Percentiles rank a stretch among this genome's conserved stretches.
Evolutionary conservation across 768 basidiomycete species (phyloP).

Genomic region (Ramaria sp.): DNA sequence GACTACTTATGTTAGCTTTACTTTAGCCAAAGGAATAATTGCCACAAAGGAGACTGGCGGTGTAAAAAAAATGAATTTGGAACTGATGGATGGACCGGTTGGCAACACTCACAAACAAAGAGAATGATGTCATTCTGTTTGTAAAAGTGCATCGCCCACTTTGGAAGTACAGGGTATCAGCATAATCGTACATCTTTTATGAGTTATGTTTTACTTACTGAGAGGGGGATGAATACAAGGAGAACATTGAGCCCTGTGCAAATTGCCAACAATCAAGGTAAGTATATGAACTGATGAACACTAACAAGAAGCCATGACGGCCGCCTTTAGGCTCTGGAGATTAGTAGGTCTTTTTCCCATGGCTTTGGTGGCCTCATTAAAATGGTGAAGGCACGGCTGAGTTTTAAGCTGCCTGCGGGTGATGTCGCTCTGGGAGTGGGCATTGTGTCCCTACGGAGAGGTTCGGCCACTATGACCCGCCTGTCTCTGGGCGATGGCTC

Average conservation of each 20-base stretch:
- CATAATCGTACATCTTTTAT: not conserved
- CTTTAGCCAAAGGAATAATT: conserved; percentile 80
- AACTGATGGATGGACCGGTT: not conserved
- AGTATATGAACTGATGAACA: not conserved
- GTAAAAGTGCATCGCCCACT: conserved; percentile 70
- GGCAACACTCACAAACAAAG: conserved; percentile 53
- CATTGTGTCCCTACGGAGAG: too few relatives aligned
- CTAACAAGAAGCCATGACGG: conserved; percentile 50
- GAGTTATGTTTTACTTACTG: conserved; percentile 29
- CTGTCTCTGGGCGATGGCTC: too few relatives aligned
- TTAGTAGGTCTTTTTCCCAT: conserved; percentile 33
- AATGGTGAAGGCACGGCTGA: not conserved
- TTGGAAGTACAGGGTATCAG: not conserved
- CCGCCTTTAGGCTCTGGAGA: conserved; percentile 38
- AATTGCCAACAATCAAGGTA: not conserved
- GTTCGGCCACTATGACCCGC: too few relatives aligned
- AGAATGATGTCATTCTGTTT: conserved; percentile 45
- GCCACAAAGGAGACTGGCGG: conserved; percentile 61
- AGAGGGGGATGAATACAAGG: conserved; percentile 60
- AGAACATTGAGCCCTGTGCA: conserved; percentile 58
- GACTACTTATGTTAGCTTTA: conserved; percentile 16
- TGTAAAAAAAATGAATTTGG: not conserved
- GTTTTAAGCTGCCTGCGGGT: too few relatives aligned
- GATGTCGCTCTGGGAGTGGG: too few relatives aligned
- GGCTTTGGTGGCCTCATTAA: conserved; percentile 14